A percentile compares a stretch with the other conserved stretches of the same genome.
Evolutionary conservation across 2,329 filamentous ascomycete species (phyloP).

Genomic region (Daldinia eschscholtzii): DNA sequence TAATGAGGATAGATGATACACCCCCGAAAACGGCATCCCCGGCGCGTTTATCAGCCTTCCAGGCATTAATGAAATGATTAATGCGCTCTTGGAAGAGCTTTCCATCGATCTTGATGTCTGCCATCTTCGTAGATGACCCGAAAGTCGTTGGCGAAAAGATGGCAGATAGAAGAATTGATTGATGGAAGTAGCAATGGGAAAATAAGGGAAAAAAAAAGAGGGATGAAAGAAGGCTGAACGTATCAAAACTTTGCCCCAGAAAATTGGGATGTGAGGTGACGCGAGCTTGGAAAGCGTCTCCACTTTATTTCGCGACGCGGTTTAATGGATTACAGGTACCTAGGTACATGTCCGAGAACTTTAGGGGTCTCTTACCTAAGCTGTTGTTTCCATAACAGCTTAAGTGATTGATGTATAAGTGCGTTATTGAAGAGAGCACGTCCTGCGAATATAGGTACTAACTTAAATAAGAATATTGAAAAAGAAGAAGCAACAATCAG

Average conservation of each 20-base stretch:
- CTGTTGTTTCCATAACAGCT: neutral
- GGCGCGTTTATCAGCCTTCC: slow-evolving; percentile 95
- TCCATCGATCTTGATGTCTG: slow-evolving; percentile 95
- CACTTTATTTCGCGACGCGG: slow-evolving; percentile 43
- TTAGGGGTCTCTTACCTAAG: neutral
- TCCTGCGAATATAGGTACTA: too few species aligned
- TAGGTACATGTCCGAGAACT: slow-evolving; percentile 11
- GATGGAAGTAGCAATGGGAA: slow-evolving; percentile 18
- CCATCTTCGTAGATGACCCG: slow-evolving; percentile 64
- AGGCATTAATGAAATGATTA: slow-evolving; percentile 85
- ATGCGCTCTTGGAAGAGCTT: slow-evolving; percentile 94
- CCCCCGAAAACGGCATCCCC: slow-evolving; percentile 88
- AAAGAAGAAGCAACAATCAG: too few species aligned
- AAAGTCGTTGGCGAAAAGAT: slow-evolving; percentile 45
- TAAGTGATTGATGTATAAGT: too few species aligned
- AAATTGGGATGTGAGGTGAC: slow-evolving; percentile 44
- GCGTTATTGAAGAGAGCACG: too few species aligned
- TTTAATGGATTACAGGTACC: slow-evolving; percentile 30
- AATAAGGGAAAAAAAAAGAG: slow-evolving; percentile 31
- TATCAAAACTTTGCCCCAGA: slow-evolving; percentile 37
- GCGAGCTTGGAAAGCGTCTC: slow-evolving; percentile 37
- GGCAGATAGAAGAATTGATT: slow-evolving; percentile 41
- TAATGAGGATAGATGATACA: slow-evolving; percentile 85
- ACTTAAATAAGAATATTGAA: too few species aligned
- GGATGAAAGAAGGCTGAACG: slow-evolving; percentile 40